Conservation (phyloP, 352 stramenopile species). For the Pseudoperonospora humuli region DNA sequence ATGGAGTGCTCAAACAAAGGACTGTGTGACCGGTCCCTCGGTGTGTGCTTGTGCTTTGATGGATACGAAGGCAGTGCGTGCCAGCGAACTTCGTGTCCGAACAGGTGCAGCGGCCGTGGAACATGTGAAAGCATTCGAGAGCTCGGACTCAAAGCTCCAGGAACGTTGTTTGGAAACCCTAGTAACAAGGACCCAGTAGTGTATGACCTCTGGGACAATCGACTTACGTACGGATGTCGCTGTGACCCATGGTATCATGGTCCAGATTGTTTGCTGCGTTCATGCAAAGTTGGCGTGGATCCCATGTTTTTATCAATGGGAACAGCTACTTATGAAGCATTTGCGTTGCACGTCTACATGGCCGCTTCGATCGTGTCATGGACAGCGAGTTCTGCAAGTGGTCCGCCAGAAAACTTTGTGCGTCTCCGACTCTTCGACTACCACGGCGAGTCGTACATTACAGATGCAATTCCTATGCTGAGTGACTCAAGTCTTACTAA, state of each 20-base stretch:
- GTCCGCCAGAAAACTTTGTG: conserved; percentile 15
- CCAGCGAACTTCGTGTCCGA: conserved; percentile 62
- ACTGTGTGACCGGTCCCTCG: conserved; percentile 80
- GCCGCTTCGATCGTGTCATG: too few relatives aligned
- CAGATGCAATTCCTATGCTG: conserved; percentile 35
- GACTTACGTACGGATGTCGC: conserved; percentile 78
- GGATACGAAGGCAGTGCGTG: conserved; percentile 87
- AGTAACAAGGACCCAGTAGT: conserved; percentile 9
- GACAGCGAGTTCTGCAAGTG: not conserved
- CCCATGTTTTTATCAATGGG: conserved; percentile 47
- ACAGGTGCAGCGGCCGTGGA: conserved; percentile 61
- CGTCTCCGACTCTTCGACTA: conserved; percentile 61
- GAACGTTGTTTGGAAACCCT: conserved; percentile 34
- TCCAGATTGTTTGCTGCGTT: conserved; percentile 64
- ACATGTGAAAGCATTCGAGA: conserved; percentile 65
- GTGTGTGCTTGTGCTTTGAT: conserved; percentile 83
- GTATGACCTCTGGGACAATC: conserved; percentile 78
- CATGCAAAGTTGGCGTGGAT: conserved; percentile 65
- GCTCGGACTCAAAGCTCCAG: conserved; percentile 37
- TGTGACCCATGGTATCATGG: conserved; percentile 86
- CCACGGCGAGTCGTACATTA: conserved; percentile 61
- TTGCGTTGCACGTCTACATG: conserved; percentile 42
- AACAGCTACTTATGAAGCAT: conserved; percentile 34
- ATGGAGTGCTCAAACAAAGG: conserved; percentile 92
- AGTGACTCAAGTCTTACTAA: conserved; percentile 6